Evolutionary conservation across 768 basidiomycete species (phyloP).

Genomic region (Tricholoma bakamatsutake): DNA sequence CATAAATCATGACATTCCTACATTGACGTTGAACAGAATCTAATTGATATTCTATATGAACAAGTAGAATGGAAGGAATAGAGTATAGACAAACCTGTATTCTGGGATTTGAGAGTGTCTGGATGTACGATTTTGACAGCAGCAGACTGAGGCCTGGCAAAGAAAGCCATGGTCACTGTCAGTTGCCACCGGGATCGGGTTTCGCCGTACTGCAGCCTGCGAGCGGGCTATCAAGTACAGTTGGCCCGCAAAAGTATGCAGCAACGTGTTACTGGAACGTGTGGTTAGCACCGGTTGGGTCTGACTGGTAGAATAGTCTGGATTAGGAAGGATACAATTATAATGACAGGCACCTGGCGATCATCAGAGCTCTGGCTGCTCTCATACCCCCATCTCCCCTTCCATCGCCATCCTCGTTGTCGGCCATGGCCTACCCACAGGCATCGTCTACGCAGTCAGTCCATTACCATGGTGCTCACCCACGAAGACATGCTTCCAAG

Average conservation of each 20-base stretch:
- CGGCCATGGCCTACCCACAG: constrained; percentile 36
- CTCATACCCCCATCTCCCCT: constrained; percentile 11
- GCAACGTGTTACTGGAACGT: too few species aligned
- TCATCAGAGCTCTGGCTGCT: neutral
- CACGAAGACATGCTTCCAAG: constrained; percentile 35
- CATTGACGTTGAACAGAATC: constrained; percentile 77
- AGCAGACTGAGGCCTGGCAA: constrained; percentile 55
- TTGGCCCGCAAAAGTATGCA: too few species aligned
- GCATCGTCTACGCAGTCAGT: constrained; percentile 29
- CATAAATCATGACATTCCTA: constrained; percentile 87
- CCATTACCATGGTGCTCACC: constrained; percentile 30
- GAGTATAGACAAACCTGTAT: constrained; percentile 47
- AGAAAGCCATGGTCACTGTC: constrained; percentile 52
- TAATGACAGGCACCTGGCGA: too few species aligned
- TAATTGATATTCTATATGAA: constrained; percentile 18
- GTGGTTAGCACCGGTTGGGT: too few species aligned
- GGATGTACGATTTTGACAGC: constrained; percentile 74
- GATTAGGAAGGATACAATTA: too few species aligned
- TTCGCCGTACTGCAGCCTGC: too few species aligned
- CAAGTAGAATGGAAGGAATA: neutral
- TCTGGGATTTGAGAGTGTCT: constrained; percentile 34
- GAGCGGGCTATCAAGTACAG: too few species aligned
- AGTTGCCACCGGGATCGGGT: too few species aligned
- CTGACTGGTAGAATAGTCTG: too few species aligned
- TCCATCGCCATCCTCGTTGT: neutral